Conservation (phyloP, 176 grass and related monocot genomes). For the Oryza rufipogon region DNA sequence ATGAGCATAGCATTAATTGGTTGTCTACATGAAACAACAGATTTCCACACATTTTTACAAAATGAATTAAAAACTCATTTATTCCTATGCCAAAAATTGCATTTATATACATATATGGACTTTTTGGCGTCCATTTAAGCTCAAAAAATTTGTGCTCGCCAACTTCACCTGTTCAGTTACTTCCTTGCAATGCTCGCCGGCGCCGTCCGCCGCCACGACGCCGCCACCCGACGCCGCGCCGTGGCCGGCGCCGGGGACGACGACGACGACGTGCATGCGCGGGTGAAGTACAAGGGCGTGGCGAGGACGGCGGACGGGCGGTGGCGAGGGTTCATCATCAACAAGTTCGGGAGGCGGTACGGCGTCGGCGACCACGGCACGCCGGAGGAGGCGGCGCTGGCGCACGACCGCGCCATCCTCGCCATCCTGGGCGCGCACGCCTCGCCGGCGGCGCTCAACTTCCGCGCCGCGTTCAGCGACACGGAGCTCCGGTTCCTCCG, state of each 20-base stretch:
- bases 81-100: not conserved
- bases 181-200: not conserved
- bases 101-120: not conserved
- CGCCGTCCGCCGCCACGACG: not conserved
- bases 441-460: not conserved
- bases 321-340: not conserved
- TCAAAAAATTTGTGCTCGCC: not conserved
- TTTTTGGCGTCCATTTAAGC: not conserved
- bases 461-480: conserved; percentile 26
- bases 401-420: conserved; percentile 35
- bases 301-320: not conserved
- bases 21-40: not conserved
- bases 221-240: too few species aligned
- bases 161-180: not conserved
- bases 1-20: not conserved
- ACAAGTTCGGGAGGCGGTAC: not conserved
- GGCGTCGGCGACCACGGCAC: not conserved
- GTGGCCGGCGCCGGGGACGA: too few species aligned
- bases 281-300: not conserved
- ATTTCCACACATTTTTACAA: not conserved
- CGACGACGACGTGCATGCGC: too few species aligned
- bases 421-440: not conserved
- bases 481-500: conserved; percentile 25
- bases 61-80: not conserved
- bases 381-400: not conserved